Conservation (phyloP, 2,329 filamentous ascomycete species). For the Phyllosticta citriasiana region DNA sequence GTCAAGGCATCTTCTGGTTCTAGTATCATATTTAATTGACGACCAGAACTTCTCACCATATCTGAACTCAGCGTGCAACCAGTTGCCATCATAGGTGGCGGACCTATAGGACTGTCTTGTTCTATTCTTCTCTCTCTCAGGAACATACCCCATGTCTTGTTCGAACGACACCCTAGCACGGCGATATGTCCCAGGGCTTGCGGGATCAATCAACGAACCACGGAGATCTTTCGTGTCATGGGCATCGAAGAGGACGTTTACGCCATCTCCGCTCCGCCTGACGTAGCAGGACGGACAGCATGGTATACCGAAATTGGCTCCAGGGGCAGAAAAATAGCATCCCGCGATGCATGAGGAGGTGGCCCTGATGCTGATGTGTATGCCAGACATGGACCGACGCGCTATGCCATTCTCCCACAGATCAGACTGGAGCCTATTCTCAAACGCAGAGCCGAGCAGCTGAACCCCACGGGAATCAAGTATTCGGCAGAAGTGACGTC, state of each 20-base stretch:
- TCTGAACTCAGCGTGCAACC: neutral
- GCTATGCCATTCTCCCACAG: constrained; percentile 24
- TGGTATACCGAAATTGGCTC: constrained; percentile 21
- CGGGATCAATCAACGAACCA: constrained; percentile 22
- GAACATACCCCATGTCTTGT: constrained; percentile 19
- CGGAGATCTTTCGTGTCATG: constrained; percentile 20
- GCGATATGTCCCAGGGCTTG: constrained; percentile 26
- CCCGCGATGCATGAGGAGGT: constrained; percentile 1
- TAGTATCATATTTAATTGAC: too few species aligned
- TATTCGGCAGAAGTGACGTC: constrained; percentile 19
- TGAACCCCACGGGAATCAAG: constrained; percentile 21
- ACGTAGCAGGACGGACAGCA: constrained; percentile 18
- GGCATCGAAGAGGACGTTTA: constrained; percentile 23
- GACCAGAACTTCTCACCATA: too few species aligned
- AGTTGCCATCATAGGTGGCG: constrained; percentile 17
- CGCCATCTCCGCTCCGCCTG: constrained; percentile 10
- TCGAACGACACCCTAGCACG: constrained; percentile 23
- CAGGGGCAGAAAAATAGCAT: constrained; percentile 19
- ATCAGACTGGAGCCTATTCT: constrained; percentile 28
- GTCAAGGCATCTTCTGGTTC: too few species aligned
- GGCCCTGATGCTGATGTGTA: constrained; percentile 2
- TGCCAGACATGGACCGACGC: constrained; percentile 15
- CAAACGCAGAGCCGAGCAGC: constrained; percentile 17
- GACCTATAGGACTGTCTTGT: constrained; percentile 18
- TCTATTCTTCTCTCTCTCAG: constrained; percentile 23